Percentiles rank a stretch among this genome's conserved stretches.
phyloP scores from a whole-genome alignment of 108 stramenopile genomes.

The Nitzschia sp. region DNA sequence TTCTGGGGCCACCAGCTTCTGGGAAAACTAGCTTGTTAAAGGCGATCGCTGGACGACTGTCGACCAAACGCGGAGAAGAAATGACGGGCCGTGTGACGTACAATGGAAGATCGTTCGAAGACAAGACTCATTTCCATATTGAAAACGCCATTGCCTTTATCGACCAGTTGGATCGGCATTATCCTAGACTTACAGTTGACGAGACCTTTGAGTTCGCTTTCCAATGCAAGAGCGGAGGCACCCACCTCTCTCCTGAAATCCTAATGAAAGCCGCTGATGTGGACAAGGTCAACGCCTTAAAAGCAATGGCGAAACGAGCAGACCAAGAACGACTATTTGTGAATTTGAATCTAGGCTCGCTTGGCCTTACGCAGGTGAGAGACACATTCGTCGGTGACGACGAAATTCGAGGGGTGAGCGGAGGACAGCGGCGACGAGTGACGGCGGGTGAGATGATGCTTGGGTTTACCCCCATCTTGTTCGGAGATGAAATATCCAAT shows the following conservation, averaged over 20 bases:
- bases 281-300: no score
- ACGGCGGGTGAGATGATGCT: slow-evolving; percentile 88
- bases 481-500: slow-evolving; percentile 89
- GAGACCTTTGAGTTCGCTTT: slow-evolving; percentile 82
- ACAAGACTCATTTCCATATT: slow-evolving; percentile 28
- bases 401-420: slow-evolving; percentile 75
- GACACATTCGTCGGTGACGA: slow-evolving; percentile 87
- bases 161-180: slow-evolving; percentile 72
- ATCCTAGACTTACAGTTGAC: slow-evolving; percentile 67
- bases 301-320: slow-evolving; percentile 20
- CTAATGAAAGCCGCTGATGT: not conserved
- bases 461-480: slow-evolving; percentile 57
- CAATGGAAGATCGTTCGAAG: slow-evolving; percentile 29
- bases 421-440: slow-evolving; percentile 74
- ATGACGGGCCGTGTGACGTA: slow-evolving; percentile 40
- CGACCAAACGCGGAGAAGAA: slow-evolving; percentile 55
- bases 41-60: slow-evolving; percentile 63
- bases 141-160: slow-evolving; percentile 56
- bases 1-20: slow-evolving; percentile 70
- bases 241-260: slow-evolving; percentile 4
- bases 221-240: slow-evolving; percentile 54
- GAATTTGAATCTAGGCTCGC: slow-evolving; percentile 5
- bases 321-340: slow-evolving; percentile 24
- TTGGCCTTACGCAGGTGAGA: slow-evolving; percentile 56
- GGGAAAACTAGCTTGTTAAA: slow-evolving; percentile 74